These are phyloP conservation scores for Guyanaporus albipodus DNA, from an alignment of 768 basidiomycete species.

Conservation along the genomic window DNA sequence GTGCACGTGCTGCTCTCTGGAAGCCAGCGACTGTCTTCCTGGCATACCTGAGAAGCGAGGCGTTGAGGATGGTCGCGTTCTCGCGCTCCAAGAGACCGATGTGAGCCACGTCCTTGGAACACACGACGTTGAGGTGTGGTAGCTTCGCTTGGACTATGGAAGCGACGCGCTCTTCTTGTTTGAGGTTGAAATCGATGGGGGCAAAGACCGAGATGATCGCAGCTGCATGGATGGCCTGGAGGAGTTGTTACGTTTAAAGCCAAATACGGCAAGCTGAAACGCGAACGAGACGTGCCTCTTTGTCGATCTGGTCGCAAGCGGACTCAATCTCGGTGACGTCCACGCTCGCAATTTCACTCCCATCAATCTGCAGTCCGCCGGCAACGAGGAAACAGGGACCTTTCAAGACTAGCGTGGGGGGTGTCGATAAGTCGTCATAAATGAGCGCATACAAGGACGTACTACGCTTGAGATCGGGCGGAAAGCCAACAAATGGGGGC, in stretches of 20 bases:
- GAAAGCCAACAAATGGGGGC: constrained; percentile 56
- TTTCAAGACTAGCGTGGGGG: constrained; percentile 19
- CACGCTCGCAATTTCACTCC: constrained; percentile 41
- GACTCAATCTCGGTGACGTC: constrained; percentile 42
- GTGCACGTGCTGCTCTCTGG: constrained; percentile 43
- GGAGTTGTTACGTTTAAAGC: constrained; percentile 3
- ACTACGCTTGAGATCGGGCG: constrained; percentile 30
- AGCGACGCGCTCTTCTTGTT: constrained; percentile 46
- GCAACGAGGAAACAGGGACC: constrained; percentile 35
- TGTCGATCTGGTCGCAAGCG: constrained; percentile 39
- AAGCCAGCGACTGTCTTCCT: constrained; percentile 53
- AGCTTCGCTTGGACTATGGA: constrained; percentile 40
- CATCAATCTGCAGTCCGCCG: constrained; percentile 45
- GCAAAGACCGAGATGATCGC: constrained; percentile 49
- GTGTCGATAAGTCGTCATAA: neutral
- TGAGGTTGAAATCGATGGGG: constrained; percentile 40
- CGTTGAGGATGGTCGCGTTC: constrained; percentile 66
- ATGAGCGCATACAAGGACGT: constrained; percentile 13
- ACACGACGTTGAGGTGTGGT: constrained; percentile 43
- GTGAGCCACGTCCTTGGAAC: constrained; percentile 54
- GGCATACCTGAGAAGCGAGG: constrained; percentile 58
- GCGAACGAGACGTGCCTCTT: constrained; percentile 17
- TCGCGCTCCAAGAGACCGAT: constrained; percentile 61
- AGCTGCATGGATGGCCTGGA: constrained; percentile 29
- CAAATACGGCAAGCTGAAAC: neutral